Conservation (phyloP, 305 asterid species). For the Petunia hybrid region DNA sequence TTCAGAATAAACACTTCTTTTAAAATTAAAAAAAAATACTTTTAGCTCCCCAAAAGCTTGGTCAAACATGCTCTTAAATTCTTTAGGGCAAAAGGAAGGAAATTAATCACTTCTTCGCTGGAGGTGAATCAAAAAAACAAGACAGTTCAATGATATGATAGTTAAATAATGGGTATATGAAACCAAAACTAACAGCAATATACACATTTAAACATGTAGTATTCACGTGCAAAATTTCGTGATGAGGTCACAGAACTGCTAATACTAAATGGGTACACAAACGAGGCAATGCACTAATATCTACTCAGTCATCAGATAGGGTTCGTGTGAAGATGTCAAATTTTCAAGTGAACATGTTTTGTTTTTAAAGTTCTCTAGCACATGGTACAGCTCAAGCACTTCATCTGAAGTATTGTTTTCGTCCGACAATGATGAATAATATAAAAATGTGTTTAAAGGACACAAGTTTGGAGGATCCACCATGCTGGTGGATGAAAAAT, state of each 20-base stretch:
- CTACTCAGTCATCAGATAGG: constrained; percentile 26
- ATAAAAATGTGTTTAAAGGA: constrained; percentile 2
- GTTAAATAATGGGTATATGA: not conserved
- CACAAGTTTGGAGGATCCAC: constrained; percentile 29
- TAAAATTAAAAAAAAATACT: too few species aligned
- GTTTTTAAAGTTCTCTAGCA: constrained; percentile 40
- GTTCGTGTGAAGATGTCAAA: constrained; percentile 30
- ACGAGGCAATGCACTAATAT: not conserved
- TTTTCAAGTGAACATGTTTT: constrained; percentile 31
- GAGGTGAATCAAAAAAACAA: not conserved
- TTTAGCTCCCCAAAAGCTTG: too few species aligned
- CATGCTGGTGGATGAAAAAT: constrained; percentile 23
- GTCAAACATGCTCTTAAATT: too few species aligned
- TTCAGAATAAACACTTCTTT: too few species aligned
- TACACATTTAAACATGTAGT: not conserved
- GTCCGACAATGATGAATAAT: constrained; percentile 26
- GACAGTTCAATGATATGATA: not conserved
- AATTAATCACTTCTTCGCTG: too few species aligned
- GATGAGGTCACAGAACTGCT: not conserved
- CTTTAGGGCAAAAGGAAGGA: too few species aligned
- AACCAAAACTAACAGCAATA: not conserved
- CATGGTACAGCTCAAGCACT: constrained; percentile 66
- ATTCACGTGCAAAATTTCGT: constrained; percentile 9
- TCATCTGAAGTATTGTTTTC: constrained; percentile 30
- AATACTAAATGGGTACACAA: not conserved